phyloP scores from a whole-genome alignment of 495 filamentous ascomycete species.

The Venustampulla echinocandica region DNA sequence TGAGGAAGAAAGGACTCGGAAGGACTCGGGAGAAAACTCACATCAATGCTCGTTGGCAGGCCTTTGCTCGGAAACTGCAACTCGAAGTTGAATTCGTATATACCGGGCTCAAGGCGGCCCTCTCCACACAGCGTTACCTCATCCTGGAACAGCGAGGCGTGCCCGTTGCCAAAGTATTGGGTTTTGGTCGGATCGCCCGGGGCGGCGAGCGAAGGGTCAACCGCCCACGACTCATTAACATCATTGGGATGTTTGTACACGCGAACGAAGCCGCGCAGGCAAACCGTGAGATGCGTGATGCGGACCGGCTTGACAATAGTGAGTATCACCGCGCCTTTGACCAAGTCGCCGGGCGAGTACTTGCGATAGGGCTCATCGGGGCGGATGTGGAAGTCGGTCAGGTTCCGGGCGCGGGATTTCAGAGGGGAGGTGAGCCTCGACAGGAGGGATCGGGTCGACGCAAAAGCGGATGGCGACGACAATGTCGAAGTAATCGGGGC shows the following conservation, averaged over 20 bases:
- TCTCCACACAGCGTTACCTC: slow-evolving; percentile 87
- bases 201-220: slow-evolving; percentile 34
- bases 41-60: slow-evolving; percentile 88
- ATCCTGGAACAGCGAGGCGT: slow-evolving; percentile 82
- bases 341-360: slow-evolving; percentile 58
- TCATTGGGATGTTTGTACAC: slow-evolving; percentile 70
- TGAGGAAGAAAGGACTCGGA: background rate
- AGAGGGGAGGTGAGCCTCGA: slow-evolving; percentile 54
- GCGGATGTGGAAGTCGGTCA: slow-evolving; percentile 73
- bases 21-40: slow-evolving; percentile 36
- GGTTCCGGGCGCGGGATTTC: slow-evolving; percentile 50
- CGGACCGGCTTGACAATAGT: slow-evolving; percentile 73
- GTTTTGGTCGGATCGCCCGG: slow-evolving; percentile 43
- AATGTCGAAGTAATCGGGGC: slow-evolving; percentile 17
- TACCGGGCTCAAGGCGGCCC: slow-evolving; percentile 71
- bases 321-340: slow-evolving; percentile 67
- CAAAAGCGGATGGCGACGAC: slow-evolving; percentile 8
- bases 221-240: slow-evolving; percentile 47
- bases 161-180: slow-evolving; percentile 74
- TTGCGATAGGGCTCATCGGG: slow-evolving; percentile 83
- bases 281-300: slow-evolving; percentile 84
- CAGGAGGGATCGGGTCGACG: slow-evolving; percentile 38
- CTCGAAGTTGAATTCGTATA: slow-evolving; percentile 91
- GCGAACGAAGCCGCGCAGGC: slow-evolving; percentile 80
- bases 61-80: slow-evolving; percentile 66